Evolutionary conservation across 345 rosid genomes (phyloP).

Genomic region (Citrus inodora): DNA sequence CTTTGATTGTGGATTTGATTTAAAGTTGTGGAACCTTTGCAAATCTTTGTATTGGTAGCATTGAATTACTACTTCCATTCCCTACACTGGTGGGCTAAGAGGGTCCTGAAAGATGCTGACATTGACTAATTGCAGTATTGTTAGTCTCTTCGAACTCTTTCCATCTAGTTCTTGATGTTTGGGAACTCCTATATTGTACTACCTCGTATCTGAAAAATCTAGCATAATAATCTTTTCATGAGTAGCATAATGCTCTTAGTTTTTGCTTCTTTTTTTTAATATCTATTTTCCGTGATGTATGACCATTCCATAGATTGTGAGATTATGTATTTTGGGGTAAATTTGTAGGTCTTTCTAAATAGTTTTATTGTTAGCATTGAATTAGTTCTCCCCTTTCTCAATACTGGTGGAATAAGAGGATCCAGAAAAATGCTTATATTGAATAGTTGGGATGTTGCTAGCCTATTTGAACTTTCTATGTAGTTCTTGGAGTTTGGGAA

Average conservation of each 20-base stretch:
- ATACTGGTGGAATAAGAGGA: neutral
- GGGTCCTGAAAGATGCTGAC: neutral
- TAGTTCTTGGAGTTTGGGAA: slow-evolving; percentile 50
- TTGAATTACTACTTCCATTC: neutral
- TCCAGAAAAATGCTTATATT: neutral
- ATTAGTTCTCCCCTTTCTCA: neutral
- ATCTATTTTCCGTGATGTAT: neutral
- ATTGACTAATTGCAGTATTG: neutral
- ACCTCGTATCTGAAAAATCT: neutral
- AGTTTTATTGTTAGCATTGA: neutral
- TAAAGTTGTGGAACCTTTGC: neutral
- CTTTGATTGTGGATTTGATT: neutral
- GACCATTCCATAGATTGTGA: neutral
- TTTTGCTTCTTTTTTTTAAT: too few relatives aligned
- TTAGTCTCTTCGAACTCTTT: neutral
- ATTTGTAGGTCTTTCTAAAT: neutral
- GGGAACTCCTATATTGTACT: slow-evolving; percentile 25
- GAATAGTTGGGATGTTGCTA: neutral
- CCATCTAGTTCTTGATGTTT: slow-evolving; percentile 33
- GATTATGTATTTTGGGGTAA: neutral
- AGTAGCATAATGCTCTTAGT: neutral
- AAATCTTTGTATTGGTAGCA: neutral
- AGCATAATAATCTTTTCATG: neutral
- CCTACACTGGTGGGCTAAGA: neutral
- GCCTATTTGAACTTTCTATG: slow-evolving; percentile 1